Evolutionary conservation across 345 rosid species (phyloP), one percentile per base, ranked within the genome.

Genomic region (Pseudoturritis turrita): DNA sequence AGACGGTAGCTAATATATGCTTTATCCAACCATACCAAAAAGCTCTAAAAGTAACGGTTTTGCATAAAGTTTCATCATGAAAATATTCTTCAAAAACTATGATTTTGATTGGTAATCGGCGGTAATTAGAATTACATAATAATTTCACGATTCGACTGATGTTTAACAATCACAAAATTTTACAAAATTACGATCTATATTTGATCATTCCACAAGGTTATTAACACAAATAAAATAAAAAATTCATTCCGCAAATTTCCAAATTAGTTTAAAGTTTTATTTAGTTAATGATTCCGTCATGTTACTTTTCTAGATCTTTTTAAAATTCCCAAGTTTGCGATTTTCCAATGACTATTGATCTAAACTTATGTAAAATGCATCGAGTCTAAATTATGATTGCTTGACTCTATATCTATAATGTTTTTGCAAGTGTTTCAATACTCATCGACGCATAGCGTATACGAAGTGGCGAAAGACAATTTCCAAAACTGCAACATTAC

Each of bases 391-490:
- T 23, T 12, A 53, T 41, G 36, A 14, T 10, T 21, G 11, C 11
- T 36, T 65, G 59, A 31, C 36, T 56, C 29, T 58, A 44, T 58
- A 31, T 26, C 25, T 55, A 21, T 47, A 36, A 2, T 21, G 10
- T 51, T 44, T 70, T 43, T 76, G 60, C 67, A 35, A 96, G 98
- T 65, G 68, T 96, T 96, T 69, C 92, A 82, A 72, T 90, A 89
- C 71, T 81, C 92, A 35, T 76, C 96, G 4, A 77, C 82, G 1
- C 71, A 92, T 65, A 87, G 81, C 44, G 85, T 96, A 31, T 58
- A 68, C 26, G 91, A 90, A 75, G 90, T 87, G 51, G 81, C 80
- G 3, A 80, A 78, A 73, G 58, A 79, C 7, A 77, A 75, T 10
- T 96, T 53, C 68, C 77, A 78, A 29, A 70, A 47, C 18, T 92